These are phyloP conservation scores for Lactarius deliciosus DNA, from an alignment of 768 basidiomycete genomes.

Conservation along the genomic window DNA sequence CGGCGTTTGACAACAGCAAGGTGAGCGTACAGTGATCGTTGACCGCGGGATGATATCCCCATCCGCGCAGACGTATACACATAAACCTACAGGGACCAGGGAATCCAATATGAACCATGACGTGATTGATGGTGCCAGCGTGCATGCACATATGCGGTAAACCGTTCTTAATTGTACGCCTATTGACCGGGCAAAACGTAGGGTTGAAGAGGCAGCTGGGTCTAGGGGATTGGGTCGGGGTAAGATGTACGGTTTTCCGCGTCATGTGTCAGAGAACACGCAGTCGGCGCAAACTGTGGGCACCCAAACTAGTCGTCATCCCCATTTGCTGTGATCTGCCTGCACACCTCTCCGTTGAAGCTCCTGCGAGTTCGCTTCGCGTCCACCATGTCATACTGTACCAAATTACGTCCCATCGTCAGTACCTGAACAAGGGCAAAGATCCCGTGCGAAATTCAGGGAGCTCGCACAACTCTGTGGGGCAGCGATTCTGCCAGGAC, in stretches of 20 bases:
- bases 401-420: neutral
- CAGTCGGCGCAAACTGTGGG: neutral
- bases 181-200: constrained; percentile 12
- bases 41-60: constrained; percentile 1
- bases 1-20: neutral
- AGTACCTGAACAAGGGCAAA: neutral
- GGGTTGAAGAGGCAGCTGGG: constrained; percentile 1
- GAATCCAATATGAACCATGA: constrained; percentile 13
- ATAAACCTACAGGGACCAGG: constrained; percentile 1
- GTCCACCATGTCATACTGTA: neutral
- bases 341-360: neutral
- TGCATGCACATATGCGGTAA: neutral
- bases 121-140: neutral
- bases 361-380: neutral
- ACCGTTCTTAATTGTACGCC: neutral
- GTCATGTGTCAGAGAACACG: neutral
- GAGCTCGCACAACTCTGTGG: neutral
- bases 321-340: constrained; percentile 8
- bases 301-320: neutral
- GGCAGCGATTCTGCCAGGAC: constrained; percentile 1
- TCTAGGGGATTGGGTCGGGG: constrained; percentile 1
- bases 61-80: neutral
- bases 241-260: neutral
- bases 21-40: neutral
- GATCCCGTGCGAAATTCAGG: constrained; percentile 2